A percentile compares a stretch with the other conserved stretches of the same genome.
phyloP scores from a whole-genome alignment of 2,329 filamentous ascomycete genomes.

The Myriosclerotinia curreyana region DNA sequence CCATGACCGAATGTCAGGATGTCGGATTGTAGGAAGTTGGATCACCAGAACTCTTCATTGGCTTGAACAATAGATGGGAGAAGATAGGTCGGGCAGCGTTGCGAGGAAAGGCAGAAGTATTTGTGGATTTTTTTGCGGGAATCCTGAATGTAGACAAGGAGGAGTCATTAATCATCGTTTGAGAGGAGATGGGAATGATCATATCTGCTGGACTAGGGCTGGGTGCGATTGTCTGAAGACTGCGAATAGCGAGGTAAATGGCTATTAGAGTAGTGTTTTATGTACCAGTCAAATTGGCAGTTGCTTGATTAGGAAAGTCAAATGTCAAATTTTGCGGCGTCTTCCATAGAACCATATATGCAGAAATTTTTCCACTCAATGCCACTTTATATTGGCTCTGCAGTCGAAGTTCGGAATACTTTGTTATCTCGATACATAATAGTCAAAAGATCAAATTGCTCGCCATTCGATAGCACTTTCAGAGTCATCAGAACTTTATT shows the following conservation, averaged over 20 bases:
- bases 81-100: slow-evolving; percentile 67
- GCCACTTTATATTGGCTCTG: slow-evolving; percentile 56
- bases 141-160: slow-evolving; percentile 58
- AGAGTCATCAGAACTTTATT: slow-evolving; percentile 32
- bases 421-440: slow-evolving; percentile 61
- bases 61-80: slow-evolving; percentile 68
- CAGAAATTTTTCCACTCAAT: slow-evolving; percentile 52
- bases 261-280: slow-evolving; percentile 67
- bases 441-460: slow-evolving; percentile 55
- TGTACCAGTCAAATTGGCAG: slow-evolving; percentile 64
- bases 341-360: background rate
- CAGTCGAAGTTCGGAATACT: slow-evolving; percentile 62
- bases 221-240: background rate
- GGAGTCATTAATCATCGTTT: slow-evolving; percentile 45
- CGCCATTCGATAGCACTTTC: slow-evolving; percentile 51
- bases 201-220: slow-evolving; percentile 51
- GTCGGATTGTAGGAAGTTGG: slow-evolving; percentile 64
- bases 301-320: slow-evolving; percentile 68
- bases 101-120: slow-evolving; percentile 50
- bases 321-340: slow-evolving; percentile 56
- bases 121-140: slow-evolving; percentile 51
- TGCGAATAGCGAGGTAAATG: slow-evolving; percentile 41
- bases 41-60: slow-evolving; percentile 81
- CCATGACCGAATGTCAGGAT: slow-evolving; percentile 53
- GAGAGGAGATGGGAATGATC: slow-evolving; percentile 57